Evolutionary conservation across 495 filamentous ascomycete genomes (phyloP), one percentile per base, ranked within the genome.

Genomic region (Aspergillus ellipticus): DNA sequence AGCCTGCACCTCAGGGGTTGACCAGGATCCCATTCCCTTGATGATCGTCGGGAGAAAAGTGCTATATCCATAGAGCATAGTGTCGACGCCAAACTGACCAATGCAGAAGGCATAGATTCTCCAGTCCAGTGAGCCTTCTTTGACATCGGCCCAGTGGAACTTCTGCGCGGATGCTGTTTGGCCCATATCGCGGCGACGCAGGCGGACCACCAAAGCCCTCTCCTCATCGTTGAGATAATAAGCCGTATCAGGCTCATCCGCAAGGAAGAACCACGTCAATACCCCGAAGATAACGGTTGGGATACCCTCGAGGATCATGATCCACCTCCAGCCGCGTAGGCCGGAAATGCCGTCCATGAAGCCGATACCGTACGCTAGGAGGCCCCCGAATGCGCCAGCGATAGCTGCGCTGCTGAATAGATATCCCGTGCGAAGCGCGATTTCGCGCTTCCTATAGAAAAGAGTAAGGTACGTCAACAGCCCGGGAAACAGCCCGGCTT

Each of bases 41-140:
- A 92, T 90, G 59, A 92, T 91, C 20, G 86, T 92, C 0, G 89
- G 88, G 3, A 90, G 73, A 61, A 92, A 92, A 1, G 85, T 89
- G 57, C 80, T 84, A 67, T 82, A 92, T 3, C 86, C 87, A 65
- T 92, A 92, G 0, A 90, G 76, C 81, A 90, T 86, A 8, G 82
- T 89, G 61, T 87, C 86, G 10, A 76, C 72, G 2, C 87, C 85
- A 57, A 90, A 90, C 63, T 89, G 69, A 3, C 69, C 87, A 42
- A 83, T 69, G 58, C 81, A 86, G 66, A 90, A 89, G 15, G 73
- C 68, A 54, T 79, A 86, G 31, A 88, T 82, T 68, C 86, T 87
- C 83, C 83, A 87, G 64, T 89, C 86, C 46, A 70, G 61, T 5
- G 85, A 54, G 3, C 73, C 75, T 22, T 73, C 69, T 54, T 69